phyloP scores from a whole-genome alignment of 257 asterid genomes.

The Capsicum pubescens region DNA sequence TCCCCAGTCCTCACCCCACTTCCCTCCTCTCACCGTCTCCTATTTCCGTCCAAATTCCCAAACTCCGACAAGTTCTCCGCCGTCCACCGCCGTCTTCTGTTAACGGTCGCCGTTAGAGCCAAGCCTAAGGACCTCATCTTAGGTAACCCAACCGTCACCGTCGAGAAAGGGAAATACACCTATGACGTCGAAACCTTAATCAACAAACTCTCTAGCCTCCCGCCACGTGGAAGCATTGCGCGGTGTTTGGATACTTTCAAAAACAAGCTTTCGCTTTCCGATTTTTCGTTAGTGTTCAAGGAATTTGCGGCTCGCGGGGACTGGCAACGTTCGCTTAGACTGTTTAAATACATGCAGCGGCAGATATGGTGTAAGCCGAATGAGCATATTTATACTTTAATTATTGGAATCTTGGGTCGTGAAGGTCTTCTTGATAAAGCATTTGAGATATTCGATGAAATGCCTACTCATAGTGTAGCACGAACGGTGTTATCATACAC shows the following conservation, averaged over 20 bases:
- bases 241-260: conserved; percentile 88
- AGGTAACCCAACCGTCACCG: conserved; percentile 84
- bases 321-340: conserved; percentile 97
- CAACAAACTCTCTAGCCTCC: conserved; percentile 92
- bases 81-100: conserved; percentile 38
- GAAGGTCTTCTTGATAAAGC: conserved; percentile 89
- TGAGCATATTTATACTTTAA: conserved; percentile 79
- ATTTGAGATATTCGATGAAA: conserved; percentile 83
- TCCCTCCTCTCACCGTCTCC: conserved; percentile 33
- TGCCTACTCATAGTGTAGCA: conserved; percentile 61
- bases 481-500: conserved; percentile 81
- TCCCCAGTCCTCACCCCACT: conserved; percentile 53
- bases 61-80: conserved; percentile 33
- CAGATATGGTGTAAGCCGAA: conserved; percentile 97
- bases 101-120: conserved; percentile 52
- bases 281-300: conserved; percentile 74
- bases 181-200: conserved; percentile 96
- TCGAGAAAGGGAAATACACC: conserved; percentile 92
- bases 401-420: conserved; percentile 82
- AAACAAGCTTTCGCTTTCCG: conserved; percentile 88
- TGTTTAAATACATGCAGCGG: conserved; percentile 95
- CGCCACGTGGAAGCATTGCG: conserved; percentile 98
- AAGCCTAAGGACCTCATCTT: conserved; percentile 71
- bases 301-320: conserved; percentile 92
- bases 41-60: conserved; percentile 46